Evolutionary conservation across 352 stramenopile genomes (phyloP).

Genomic region (Pythium graminicola): DNA sequence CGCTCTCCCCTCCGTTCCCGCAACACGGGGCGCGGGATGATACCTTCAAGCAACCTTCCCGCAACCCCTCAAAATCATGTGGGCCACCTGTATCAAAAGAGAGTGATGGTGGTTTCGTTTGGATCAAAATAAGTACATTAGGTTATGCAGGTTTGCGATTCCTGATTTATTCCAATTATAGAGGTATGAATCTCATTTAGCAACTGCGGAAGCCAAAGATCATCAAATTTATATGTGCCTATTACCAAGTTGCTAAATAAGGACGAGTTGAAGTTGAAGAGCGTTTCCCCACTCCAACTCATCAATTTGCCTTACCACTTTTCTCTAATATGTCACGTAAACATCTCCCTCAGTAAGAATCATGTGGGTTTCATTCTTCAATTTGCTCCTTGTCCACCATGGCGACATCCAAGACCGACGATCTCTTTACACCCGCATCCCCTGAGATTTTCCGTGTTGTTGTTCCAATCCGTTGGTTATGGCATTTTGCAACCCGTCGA

Average conservation of each 20-base stretch:
- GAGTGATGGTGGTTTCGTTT: not conserved
- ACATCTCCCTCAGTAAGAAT: no score
- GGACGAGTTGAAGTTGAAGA: not conserved
- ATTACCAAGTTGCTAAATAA: no score
- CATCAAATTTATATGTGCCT: no score
- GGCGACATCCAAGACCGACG: not conserved
- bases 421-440: slow-evolving; percentile 22
- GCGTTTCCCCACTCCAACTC: no score
- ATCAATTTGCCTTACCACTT: no score
- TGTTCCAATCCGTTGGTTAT: slow-evolving; percentile 27
- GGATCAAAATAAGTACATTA: not conserved
- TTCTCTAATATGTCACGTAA: no score
- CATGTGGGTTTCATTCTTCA: not conserved
- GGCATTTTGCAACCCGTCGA: slow-evolving; percentile 29
- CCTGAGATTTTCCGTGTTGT: slow-evolving; percentile 17
- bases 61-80: not conserved
- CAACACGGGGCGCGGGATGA: not conserved
- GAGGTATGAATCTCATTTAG: no score
- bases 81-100: not conserved
- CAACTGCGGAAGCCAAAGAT: no score
- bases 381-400: not conserved
- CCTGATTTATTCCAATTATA: not conserved
- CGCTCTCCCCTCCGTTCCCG: not conserved
- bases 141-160: no score
- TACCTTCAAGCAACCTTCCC: slow-evolving; percentile 13